Percentiles rank a stretch among this genome's conserved stretches.
Evolutionary conservation across 2,329 filamentous ascomycete genomes (phyloP).

Genomic region (Alternaria ethzedia): DNA sequence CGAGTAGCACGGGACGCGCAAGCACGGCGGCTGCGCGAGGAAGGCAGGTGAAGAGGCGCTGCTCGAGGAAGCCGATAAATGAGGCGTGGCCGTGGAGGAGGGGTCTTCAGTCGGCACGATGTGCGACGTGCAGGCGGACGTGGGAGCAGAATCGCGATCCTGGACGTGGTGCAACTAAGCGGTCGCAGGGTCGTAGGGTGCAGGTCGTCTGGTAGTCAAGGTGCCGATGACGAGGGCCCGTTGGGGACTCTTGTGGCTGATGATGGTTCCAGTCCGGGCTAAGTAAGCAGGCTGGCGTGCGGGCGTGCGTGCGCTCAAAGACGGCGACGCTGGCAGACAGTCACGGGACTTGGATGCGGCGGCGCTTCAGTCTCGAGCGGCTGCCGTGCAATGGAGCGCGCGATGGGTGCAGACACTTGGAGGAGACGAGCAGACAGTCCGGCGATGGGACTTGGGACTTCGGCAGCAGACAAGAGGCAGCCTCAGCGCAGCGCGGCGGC

Average conservation of each 20-base stretch:
- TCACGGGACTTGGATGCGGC: neutral
- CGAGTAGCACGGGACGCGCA: slow-evolving; percentile 1
- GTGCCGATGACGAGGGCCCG: slow-evolving; percentile 12
- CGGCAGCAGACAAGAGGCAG: neutral
- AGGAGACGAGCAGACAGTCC: neutral
- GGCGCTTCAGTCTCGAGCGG: neutral
- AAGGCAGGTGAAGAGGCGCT: slow-evolving; percentile 7
- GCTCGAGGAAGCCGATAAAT: neutral
- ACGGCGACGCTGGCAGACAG: neutral
- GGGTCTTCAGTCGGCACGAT: slow-evolving; percentile 1
- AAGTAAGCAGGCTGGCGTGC: neutral
- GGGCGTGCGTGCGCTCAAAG: neutral
- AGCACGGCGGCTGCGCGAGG: neutral
- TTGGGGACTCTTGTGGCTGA: slow-evolving; percentile 12
- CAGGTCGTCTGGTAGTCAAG: slow-evolving; percentile 6
- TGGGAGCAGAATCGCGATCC: neutral
- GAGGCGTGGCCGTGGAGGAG: slow-evolving; percentile 2
- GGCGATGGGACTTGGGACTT: neutral
- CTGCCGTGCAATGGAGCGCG: neutral
- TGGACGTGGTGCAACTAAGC: slow-evolving; percentile 6
- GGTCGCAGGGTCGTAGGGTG: slow-evolving; percentile 3
- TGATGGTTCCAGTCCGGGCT: slow-evolving; percentile 6
- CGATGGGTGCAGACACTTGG: neutral
- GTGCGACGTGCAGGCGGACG: neutral
- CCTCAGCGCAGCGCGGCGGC: slow-evolving; percentile 1